Evolutionary conservation across 164 flowering plant genomes (phyloP).

Genomic region (Stephania yunnanensis): DNA sequence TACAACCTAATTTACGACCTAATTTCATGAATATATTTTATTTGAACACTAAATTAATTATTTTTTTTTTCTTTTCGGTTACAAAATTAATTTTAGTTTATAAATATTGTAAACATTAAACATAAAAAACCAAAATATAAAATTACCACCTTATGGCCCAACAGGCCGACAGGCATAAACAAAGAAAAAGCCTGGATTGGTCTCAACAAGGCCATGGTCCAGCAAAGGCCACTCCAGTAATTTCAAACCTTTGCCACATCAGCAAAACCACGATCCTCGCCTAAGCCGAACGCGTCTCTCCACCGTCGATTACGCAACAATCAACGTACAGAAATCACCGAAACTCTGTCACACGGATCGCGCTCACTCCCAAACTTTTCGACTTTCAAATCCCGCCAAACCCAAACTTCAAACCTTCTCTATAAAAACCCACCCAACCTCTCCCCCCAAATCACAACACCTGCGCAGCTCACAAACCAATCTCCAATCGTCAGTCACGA

Average conservation of each 20-base stretch:
- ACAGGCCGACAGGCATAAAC: no score
- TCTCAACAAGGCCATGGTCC: background rate
- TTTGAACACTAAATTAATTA: no score
- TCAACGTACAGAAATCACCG: background rate
- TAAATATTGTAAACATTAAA: no score
- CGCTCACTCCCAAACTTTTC: background rate
- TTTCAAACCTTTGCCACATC: background rate
- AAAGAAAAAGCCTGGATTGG: no score
- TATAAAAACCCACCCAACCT: background rate
- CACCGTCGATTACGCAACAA: background rate
- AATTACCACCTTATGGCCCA: no score
- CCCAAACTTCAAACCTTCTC: background rate
- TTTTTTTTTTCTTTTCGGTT: no score
- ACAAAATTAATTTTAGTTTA: no score
- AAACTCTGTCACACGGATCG: background rate
- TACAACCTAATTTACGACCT: no score
- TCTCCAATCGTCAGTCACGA: no score
- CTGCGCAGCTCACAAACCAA: no score
- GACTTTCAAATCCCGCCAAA: background rate
- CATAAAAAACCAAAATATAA: no score
- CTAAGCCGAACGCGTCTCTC: background rate
- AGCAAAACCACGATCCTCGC: background rate
- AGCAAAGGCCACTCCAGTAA: background rate
- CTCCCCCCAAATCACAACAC: background rate
- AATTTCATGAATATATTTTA: no score